Evolutionary conservation across 768 basidiomycete genomes (phyloP).

Genomic region (Russula foetens): DNA sequence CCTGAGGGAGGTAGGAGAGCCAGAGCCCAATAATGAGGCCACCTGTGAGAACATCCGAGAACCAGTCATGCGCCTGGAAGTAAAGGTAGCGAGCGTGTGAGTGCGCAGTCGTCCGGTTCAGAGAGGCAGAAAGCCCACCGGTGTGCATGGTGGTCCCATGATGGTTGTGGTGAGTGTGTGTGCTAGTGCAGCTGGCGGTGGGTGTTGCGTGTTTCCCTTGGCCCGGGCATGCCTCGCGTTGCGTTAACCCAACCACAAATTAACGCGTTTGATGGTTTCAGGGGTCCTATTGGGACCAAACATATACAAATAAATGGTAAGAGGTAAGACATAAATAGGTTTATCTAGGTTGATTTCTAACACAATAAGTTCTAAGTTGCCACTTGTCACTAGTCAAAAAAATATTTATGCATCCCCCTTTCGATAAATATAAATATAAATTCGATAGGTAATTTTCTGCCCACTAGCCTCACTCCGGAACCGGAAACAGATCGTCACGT

Average conservation of each 20-base stretch:
- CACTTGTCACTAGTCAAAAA: no score
- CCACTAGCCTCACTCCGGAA: no score
- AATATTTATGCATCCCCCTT: no score
- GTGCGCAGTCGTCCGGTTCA: not conserved
- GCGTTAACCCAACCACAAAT: no score
- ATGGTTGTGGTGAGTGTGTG: not conserved
- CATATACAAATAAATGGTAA: no score
- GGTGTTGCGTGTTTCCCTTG: no score
- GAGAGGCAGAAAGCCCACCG: not conserved
- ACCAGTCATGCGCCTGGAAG: conserved; percentile 19
- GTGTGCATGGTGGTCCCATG: conserved; percentile 17
- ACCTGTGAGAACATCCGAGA: conserved; percentile 17
- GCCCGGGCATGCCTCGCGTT: not conserved
- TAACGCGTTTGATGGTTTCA: not conserved
- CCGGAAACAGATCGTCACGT: no score
- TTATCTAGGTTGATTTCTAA: no score
- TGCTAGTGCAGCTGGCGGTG: not conserved
- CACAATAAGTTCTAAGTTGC: no score
- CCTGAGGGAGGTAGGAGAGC: conserved; percentile 22
- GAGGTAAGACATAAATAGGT: not conserved
- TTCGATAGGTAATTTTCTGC: no score
- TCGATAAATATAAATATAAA: no score
- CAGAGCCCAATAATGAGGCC: conserved; percentile 20
- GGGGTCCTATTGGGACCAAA: conserved; percentile 2
- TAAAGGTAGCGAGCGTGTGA: not conserved